Conservation (phyloP, 73 alveolate species). For the Symbiodinium natans region DNA sequence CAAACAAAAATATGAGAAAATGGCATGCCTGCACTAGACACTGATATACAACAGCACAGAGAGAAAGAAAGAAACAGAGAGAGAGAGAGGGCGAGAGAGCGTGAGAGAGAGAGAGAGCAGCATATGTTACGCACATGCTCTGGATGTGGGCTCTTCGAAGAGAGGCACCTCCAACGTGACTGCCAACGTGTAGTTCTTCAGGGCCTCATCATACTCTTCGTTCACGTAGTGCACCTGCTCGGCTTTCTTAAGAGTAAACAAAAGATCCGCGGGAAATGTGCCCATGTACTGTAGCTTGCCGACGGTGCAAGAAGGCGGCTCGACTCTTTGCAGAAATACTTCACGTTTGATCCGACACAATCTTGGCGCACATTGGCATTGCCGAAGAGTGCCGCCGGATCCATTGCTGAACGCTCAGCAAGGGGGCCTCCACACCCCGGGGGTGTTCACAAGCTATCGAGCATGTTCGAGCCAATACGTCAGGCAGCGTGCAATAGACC, state of each 20-base stretch:
- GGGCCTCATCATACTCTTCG: slow-evolving; percentile 83
- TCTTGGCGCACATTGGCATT: not conserved
- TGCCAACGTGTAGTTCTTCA: slow-evolving; percentile 74
- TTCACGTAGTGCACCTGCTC: slow-evolving; percentile 72
- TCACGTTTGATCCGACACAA: too few relatives aligned
- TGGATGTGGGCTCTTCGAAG: not conserved
- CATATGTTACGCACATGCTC: not conserved
- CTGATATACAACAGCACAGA: not conserved
- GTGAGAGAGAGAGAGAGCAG: not conserved
- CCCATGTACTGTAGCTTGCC: too few relatives aligned
- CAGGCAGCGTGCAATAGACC: too few relatives aligned
- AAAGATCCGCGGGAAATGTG: too few relatives aligned
- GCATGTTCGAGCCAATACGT: not conserved
- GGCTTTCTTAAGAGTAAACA: not conserved
- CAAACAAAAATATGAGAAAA: not conserved
- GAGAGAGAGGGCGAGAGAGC: not conserved
- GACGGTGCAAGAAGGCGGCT: too few relatives aligned
- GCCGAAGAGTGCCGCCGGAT: slow-evolving; percentile 20
- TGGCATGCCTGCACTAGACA: not conserved
- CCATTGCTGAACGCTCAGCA: not conserved
- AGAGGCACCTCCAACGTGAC: slow-evolving; percentile 36
- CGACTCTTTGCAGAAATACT: too few relatives aligned
- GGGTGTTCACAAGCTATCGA: not conserved
- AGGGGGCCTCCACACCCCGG: not conserved
- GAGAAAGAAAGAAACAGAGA: not conserved